Evolutionary conservation across 495 filamentous ascomycete genomes (phyloP), one percentile per base, ranked within the genome.

Genomic region (Talaromyces adpressus): DNA sequence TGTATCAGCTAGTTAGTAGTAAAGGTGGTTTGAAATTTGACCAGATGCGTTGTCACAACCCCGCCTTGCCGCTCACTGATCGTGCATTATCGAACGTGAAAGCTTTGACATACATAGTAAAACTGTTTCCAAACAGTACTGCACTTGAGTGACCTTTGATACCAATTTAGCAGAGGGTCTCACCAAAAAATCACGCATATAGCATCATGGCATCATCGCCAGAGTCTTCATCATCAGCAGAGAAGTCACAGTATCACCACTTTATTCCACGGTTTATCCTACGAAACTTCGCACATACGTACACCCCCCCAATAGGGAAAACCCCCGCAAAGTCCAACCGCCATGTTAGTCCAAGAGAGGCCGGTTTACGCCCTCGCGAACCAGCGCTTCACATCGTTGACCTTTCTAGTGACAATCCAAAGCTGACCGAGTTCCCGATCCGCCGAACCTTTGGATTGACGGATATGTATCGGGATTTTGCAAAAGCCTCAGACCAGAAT

Each of bases 251-350:
- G 7, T 73, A 82, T 63, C 79, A 82, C 52, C 79, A 82, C 63
- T 81, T 77, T 62, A 73, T 82, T 30, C 79, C 79, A 1, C 77
- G 73, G 57, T 82, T 79, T 59, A 72, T 82, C 34, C 72, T 82
- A 7, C 64, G 68, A 25, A 80, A 80, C 69, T 82, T 79, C 56
- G 68, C 77, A 16, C 67, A 70, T 57, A 57, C 64, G 34, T 68
- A 71, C n/a, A 58, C 29, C 49, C 63, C 63, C 52, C 47, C 2
- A n/a, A n/a, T n/a, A n/a, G n/a, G n/a, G n/a, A n/a, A n/a, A n/a
- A 58, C 29, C 49, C 63, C 63, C 52, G 36, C 2, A 62, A 39
- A 52, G 12, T 52, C 47, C 47, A 22, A 9, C n/a, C 16, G 47
- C 16, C 58, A 54, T 32, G 30, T 6, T 32, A 8, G 30, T 32